These are phyloP conservation scores for Aspergillus neoniger DNA, from an alignment of 2,329 filamentous ascomycete species.

Conservation along the genomic window DNA sequence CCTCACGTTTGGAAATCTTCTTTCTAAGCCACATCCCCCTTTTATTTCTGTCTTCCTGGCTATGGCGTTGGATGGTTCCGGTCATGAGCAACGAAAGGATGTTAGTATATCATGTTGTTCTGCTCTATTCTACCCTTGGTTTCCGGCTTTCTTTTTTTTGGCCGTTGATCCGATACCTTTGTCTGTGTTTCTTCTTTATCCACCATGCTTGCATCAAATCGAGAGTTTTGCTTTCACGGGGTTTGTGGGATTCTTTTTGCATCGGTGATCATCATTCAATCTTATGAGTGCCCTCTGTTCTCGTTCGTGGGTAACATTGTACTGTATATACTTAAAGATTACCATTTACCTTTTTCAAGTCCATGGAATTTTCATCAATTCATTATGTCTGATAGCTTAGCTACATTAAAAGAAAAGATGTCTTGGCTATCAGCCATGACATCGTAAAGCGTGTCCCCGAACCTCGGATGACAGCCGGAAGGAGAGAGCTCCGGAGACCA, in stretches of 20 bases:
- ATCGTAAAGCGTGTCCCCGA: neutral
- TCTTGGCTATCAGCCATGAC: too few species aligned
- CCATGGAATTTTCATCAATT: neutral
- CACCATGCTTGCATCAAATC: neutral
- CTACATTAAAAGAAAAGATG: too few species aligned
- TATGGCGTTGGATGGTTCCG: constrained; percentile 18
- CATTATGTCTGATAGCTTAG: neutral
- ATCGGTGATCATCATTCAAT: neutral
- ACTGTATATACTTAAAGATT: constrained; percentile 12
- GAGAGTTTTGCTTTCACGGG: neutral
- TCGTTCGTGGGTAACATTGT: neutral
- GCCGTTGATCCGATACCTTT: neutral
- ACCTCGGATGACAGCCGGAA: neutral
- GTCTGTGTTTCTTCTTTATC: neutral
- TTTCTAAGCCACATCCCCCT: neutral
- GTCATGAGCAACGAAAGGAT: constrained; percentile 22
- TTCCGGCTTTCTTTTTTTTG: neutral
- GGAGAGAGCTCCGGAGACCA: neutral
- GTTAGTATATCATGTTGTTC: constrained; percentile 14
- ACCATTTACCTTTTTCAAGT: constrained; percentile 1
- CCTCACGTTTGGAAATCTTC: neutral
- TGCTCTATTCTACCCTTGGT: constrained; percentile 10
- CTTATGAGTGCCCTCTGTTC: neutral
- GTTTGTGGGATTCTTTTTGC: neutral
- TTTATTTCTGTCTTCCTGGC: constrained; percentile 6